Base-by-base conservation (phyloP, 1,139 yeast species). In the Taphrina betulina region DNA sequence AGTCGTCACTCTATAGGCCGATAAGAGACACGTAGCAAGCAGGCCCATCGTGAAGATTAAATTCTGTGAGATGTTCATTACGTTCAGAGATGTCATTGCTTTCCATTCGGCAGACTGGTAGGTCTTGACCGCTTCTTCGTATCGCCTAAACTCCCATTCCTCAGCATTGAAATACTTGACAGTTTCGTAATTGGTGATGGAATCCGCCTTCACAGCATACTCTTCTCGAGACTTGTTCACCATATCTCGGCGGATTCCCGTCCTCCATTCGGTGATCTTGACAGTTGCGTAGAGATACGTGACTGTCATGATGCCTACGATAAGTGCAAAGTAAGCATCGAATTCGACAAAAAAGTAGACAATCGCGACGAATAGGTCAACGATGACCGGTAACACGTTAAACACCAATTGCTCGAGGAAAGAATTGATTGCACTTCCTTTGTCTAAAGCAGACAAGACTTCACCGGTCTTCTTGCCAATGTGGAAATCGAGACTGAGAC, bases 21-120 rank as follows among this genome's bases (percentile, higher is more conserved):
- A 96, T 95, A 92, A 83, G 68, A 86, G 90, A 96, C 92, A 92
- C 90, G 92, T 89, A 2, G 85, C 89, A 0, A 97, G 89, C 62
- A 92, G 73, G 0, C 97, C 96, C 34, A 85, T 71, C 0, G 97
- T 86, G 70, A 92, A 92, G 26, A 92, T 90, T 54, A 89, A 68
- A 68, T 87, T 90, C 69, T 92, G 98, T 3, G 97, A 96, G 0
- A 95, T 78, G 65, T 92, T 92, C 61, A 92, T 75, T 66, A 79
- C 88, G 2, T 96, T 95, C 62, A 92, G 75, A 0, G 96, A 89
- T 2, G 95, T 89, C 3, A 96, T 95, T 22, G 90, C 92, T 66
- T 87, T 86, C 63, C 89, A 84, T 34, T 87, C 82, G 1, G 95
- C 84, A 64, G 83, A 80, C 67, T 87, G 94, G 68, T 90, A 90